Evolutionary conservation across 2,329 filamentous ascomycete genomes (phyloP).

Genomic region (Aspergillus neotritici): DNA sequence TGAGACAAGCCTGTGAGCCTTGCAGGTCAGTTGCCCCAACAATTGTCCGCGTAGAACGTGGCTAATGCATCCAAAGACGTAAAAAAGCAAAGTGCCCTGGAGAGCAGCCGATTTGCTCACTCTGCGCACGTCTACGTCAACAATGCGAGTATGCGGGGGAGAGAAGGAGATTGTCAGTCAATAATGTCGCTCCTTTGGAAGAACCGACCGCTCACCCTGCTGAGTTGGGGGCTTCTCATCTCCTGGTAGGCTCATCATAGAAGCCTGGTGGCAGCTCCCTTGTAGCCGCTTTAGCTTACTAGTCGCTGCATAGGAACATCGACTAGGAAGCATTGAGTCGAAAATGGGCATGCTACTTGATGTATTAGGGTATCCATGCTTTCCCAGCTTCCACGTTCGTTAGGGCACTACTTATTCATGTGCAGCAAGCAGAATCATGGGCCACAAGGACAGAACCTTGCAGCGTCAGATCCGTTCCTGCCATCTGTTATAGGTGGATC

Average conservation of each 20-base stretch:
- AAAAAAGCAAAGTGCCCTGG: slow-evolving; percentile 51
- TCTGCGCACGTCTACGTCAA: slow-evolving; percentile 47
- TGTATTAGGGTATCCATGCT: slow-evolving; percentile 26
- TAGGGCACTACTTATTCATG: slow-evolving; percentile 1
- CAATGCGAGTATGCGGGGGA: slow-evolving; percentile 42
- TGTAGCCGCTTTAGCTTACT: too few relatives aligned
- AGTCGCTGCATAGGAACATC: slow-evolving; percentile 16
- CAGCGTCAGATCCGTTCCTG: slow-evolving; percentile 6
- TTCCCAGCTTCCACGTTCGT: too few relatives aligned
- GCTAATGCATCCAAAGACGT: slow-evolving; percentile 31
- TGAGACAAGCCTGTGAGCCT: slow-evolving; percentile 40
- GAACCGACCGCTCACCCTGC: slow-evolving; percentile 12
- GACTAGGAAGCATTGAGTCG: slow-evolving; percentile 30
- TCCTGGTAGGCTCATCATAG: slow-evolving; percentile 14
- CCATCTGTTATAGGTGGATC: slow-evolving; percentile 5
- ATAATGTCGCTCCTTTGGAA: slow-evolving; percentile 2
- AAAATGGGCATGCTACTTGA: slow-evolving; percentile 33
- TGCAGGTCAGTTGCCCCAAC: slow-evolving; percentile 32
- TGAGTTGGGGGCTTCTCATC: slow-evolving; percentile 12
- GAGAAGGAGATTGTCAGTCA: slow-evolving; percentile 18
- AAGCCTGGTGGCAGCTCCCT: too few relatives aligned
- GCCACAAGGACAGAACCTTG: slow-evolving; percentile 10
- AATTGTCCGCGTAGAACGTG: not conserved
- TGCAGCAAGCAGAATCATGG: slow-evolving; percentile 9
- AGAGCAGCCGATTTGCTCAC: slow-evolving; percentile 46